Conservation (phyloP, 495 filamentous ascomycete species). For the Aspergillus wentii region DNA sequence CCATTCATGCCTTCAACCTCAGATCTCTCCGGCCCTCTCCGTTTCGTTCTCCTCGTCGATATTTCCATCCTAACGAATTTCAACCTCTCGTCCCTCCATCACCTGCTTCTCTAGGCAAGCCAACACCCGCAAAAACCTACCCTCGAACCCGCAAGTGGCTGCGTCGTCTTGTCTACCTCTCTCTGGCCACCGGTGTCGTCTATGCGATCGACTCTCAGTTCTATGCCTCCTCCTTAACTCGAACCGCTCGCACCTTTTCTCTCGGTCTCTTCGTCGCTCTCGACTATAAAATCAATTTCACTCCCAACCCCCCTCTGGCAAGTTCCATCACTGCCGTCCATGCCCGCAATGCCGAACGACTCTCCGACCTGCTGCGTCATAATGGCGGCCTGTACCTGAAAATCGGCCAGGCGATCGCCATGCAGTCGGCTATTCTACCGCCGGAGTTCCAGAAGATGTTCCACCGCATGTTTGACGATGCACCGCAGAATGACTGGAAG, state of each 20-base stretch:
- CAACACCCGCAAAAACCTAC: slow-evolving; percentile 60
- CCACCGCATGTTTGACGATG: slow-evolving; percentile 93
- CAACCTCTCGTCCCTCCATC: slow-evolving; percentile 76
- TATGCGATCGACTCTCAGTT: slow-evolving; percentile 66
- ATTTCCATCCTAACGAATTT: slow-evolving; percentile 40
- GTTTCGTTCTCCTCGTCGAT: slow-evolving; percentile 11
- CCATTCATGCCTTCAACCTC: slow-evolving; percentile 5
- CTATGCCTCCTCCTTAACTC: slow-evolving; percentile 72
- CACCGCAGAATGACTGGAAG: slow-evolving; percentile 87
- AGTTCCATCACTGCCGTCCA: slow-evolving; percentile 70
- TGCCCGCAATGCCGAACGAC: slow-evolving; percentile 70
- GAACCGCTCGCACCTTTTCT: slow-evolving; percentile 76
- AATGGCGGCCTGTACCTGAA: slow-evolving; percentile 97
- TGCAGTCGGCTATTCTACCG: slow-evolving; percentile 91
- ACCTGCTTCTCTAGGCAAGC: slow-evolving; percentile 72
- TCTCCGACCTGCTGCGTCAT: slow-evolving; percentile 69
- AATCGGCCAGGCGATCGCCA: slow-evolving; percentile 96
- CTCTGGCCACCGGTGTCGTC: slow-evolving; percentile 49
- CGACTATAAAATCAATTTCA: slow-evolving; percentile 97
- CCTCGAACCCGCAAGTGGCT: slow-evolving; percentile 66
- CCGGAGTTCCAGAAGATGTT: slow-evolving; percentile 96
- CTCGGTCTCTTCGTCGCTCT: slow-evolving; percentile 75
- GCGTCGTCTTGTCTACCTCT: slow-evolving; percentile 63
- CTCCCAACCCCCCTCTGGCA: slow-evolving; percentile 63
- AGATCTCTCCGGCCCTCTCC: slow-evolving; percentile 8